Evolutionary conservation across 495 filamentous ascomycete species (phyloP), one percentile per base, ranked within the genome.

Genomic region (Penicillium cinerascens): DNA sequence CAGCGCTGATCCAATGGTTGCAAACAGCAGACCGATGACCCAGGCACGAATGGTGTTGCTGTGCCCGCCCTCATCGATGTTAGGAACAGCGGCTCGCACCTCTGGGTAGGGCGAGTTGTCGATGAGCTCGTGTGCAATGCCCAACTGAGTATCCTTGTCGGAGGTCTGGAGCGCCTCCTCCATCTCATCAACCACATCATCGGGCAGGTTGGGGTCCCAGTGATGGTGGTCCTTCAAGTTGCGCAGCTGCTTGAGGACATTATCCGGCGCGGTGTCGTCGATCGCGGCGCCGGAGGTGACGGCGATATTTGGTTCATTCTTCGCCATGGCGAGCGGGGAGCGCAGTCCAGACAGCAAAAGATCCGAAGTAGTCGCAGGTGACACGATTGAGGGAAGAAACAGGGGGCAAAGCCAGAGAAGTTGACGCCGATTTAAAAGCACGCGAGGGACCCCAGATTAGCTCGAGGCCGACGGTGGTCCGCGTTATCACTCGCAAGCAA

Each of bases 21-120:
- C 78, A 17, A 89, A 73, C 4, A 88, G 23, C 59, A 89, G 51
- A n/a, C 86, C 86, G 54, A 89, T 82, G 6, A 78, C 65, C 86
- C 86, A 89, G 21, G 86, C 86, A 18, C 86, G 82, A 42, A 89
- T 76, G 22, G 86, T 89, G 60, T 87, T 87, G 48, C 73, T 75
- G 25, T 81, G 78, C 43, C 85, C 75, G 41, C 83, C 80, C 53
- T 88, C 84, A 61, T 89, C 85, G 55, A 78, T 75, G 66, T 84
- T 70, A 29, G 57, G 38, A 3, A 71, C 75, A 11, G 71, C 66
- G 17, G 69, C 61, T 23, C 64, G 71, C 0, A 69, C 87, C 64
- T 89, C 83, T 37, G 84, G 82, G 53, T 89, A 89, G 16, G 84
- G 84, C 18, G 84, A 87, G 59, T 88, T 79, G 38, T 89, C 83